phyloP scores from a whole-genome alignment of 2,329 filamentous ascomycete species.

The Zalaria sp. region DNA sequence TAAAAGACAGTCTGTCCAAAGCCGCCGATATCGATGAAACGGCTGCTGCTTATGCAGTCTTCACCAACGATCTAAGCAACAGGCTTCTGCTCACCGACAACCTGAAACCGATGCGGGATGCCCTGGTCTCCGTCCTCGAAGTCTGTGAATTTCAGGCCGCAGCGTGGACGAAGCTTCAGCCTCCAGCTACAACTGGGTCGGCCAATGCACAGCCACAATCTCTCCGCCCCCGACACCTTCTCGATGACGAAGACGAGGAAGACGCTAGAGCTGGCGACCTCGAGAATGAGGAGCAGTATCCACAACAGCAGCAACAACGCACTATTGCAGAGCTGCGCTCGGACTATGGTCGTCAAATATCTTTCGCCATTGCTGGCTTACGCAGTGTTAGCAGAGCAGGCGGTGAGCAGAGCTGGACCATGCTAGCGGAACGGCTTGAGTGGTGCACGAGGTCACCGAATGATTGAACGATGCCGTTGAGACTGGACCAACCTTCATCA shows the following conservation, averaged over 20 bases:
- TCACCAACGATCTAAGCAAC: conserved; percentile 47
- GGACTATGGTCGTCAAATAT: conserved; percentile 51
- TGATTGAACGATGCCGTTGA: too few relatives aligned
- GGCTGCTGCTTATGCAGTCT: conserved; percentile 53
- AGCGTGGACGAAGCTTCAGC: conserved; percentile 26
- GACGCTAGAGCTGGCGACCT: conserved; percentile 7
- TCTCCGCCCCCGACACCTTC: not conserved
- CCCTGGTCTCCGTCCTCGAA: conserved; percentile 64
- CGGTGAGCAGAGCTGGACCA: conserved; percentile 61
- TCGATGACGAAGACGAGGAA: conserved; percentile 6
- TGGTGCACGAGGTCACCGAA: conserved; percentile 13
- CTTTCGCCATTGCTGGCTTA: conserved; percentile 60
- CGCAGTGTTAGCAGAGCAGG: conserved; percentile 62
- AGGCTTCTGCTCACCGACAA: conserved; percentile 57
- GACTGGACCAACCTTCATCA: too few relatives aligned
- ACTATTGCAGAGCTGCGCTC: conserved; percentile 41
- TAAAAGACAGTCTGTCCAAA: conserved; percentile 42
- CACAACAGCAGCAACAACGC: conserved; percentile 28
- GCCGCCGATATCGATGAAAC: conserved; percentile 70
- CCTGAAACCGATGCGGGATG: conserved; percentile 55
- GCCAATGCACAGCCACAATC: not conserved
- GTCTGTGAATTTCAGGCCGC: conserved; percentile 57
- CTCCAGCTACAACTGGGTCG: not conserved
- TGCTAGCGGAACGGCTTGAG: conserved; percentile 67
- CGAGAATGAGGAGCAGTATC: conserved; percentile 6